These are phyloP conservation scores for Paraphaeosphaeria sporulosa DNA, from an alignment of 2,329 filamentous ascomycete genomes.

Conservation along the genomic window DNA sequence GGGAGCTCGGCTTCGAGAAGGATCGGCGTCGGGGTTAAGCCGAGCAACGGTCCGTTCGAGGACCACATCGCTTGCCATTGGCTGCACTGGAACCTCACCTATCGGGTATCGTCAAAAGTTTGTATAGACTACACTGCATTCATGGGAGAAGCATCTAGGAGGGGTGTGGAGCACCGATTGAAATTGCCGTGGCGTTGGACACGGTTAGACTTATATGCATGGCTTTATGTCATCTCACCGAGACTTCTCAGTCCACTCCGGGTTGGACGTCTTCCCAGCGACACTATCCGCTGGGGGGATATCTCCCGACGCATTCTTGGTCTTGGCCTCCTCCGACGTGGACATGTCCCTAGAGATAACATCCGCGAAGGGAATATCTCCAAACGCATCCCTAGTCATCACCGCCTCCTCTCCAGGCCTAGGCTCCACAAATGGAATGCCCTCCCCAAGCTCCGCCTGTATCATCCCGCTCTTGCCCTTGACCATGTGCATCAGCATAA, in stretches of 20 bases:
- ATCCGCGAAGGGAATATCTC: conserved; percentile 3
- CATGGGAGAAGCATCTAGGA: too few species aligned
- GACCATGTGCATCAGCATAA: conserved; percentile 75
- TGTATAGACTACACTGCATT: too few species aligned
- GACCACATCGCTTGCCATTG: conserved; percentile 2
- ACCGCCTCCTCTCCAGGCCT: conserved; percentile 16
- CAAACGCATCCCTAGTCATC: background rate
- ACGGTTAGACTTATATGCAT: background rate
- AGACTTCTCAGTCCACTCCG: background rate
- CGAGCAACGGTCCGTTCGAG: conserved; percentile 10
- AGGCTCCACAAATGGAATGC: conserved; percentile 45
- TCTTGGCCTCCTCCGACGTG: conserved; percentile 9
- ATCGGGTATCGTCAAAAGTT: too few species aligned
- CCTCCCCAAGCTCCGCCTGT: conserved; percentile 48
- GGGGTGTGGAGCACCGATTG: background rate
- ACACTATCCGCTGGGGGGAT: background rate
- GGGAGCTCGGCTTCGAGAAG: conserved; percentile 37
- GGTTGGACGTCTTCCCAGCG: background rate
- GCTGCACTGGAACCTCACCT: background rate
- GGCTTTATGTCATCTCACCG: background rate
- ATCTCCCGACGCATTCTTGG: background rate
- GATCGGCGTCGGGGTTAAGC: conserved; percentile 28
- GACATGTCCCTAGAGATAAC: background rate
- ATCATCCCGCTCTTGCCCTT: conserved; percentile 69
- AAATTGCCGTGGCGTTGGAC: background rate